A percentile compares a stretch with the other conserved stretches of the same genome.
Evolutionary conservation across 208 protist genomes (phyloP).

Genomic region (Crithidia fasciculata): DNA sequence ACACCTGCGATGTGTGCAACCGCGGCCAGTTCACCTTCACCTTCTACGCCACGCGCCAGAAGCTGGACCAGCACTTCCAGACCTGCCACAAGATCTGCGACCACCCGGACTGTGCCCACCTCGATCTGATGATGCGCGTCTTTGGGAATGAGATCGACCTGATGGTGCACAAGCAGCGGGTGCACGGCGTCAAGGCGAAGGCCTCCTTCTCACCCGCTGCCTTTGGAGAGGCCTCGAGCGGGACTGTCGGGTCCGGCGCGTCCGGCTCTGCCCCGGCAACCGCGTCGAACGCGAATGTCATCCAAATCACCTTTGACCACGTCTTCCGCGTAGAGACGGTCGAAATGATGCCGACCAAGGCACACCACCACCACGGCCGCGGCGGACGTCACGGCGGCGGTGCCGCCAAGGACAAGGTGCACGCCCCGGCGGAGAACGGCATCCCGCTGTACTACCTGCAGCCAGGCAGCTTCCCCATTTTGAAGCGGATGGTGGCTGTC

Average conservation of each 20-base stretch:
- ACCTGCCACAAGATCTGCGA: conserved; percentile 84
- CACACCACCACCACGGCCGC: conserved; percentile 20
- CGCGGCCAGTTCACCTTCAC: conserved; percentile 82
- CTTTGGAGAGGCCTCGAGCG: conserved; percentile 17
- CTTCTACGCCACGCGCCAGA: conserved; percentile 80
- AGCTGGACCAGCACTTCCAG: conserved; percentile 81
- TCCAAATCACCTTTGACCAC: conserved; percentile 85
- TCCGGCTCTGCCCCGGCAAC: conserved; percentile 40
- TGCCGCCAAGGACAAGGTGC: conserved; percentile 19
- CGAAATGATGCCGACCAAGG: conserved; percentile 57
- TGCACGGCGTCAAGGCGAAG: conserved; percentile 63
- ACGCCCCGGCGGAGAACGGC: conserved; percentile 43
- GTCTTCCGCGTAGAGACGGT: conserved; percentile 61
- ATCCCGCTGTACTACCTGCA: conserved; percentile 57
- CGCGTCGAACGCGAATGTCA: conserved; percentile 62
- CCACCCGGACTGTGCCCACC: conserved; percentile 72
- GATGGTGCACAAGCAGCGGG: conserved; percentile 77
- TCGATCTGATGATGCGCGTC: conserved; percentile 85
- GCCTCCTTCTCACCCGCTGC: conserved; percentile 29
- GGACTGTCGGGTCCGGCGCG: conserved; percentile 8
- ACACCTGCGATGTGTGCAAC: conserved; percentile 91
- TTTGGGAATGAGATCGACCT: conserved; percentile 87
- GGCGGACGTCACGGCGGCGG: conserved; percentile 15
- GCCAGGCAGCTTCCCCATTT: conserved; percentile 8
- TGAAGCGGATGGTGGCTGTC: conserved; percentile 6